Conservation (phyloP, 1,139 yeast species). For the Saccharomyces hybrid region DNA sequence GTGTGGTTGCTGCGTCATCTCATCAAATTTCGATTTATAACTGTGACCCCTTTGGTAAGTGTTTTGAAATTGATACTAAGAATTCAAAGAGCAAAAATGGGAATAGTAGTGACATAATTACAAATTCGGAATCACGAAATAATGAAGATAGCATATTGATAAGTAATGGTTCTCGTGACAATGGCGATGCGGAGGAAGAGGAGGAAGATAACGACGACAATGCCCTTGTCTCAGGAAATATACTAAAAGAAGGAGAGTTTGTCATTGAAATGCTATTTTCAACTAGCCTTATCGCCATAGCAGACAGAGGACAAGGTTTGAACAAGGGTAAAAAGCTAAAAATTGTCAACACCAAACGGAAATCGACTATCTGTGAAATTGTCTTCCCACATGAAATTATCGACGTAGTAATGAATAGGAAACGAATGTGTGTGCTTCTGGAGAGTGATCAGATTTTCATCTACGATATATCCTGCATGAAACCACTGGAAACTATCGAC, state of each 20-base stretch:
- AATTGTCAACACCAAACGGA: conserved; percentile 56
- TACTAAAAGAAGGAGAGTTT: conserved; percentile 8
- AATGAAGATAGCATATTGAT: neutral
- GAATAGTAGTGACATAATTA: neutral
- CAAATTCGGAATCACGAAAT: neutral
- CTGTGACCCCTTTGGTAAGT: conserved; percentile 32
- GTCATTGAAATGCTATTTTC: conserved; percentile 61
- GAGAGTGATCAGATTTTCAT: conserved; percentile 56
- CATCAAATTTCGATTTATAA: conserved; percentile 24
- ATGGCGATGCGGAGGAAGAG: conserved; percentile 2
- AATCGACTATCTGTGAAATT: conserved; percentile 39
- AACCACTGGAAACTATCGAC: conserved; percentile 54
- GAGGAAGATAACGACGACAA: conserved; percentile 4
- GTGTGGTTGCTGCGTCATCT: conserved; percentile 21
- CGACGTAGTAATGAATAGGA: conserved; percentile 57
- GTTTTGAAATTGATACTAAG: conserved; percentile 25
- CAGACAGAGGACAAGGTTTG: conserved; percentile 37
- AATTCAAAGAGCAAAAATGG: conserved; percentile 3
- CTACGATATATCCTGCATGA: conserved; percentile 67
- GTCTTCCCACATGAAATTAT: conserved; percentile 57
- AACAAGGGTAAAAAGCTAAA: conserved; percentile 42
- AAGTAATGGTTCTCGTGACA: conserved; percentile 1
- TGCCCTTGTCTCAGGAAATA: neutral
- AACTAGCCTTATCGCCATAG: conserved; percentile 59
- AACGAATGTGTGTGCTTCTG: conserved; percentile 53